Base-by-base conservation (phyloP, 140 eudicot species). In the Anethum foeniculum region DNA sequence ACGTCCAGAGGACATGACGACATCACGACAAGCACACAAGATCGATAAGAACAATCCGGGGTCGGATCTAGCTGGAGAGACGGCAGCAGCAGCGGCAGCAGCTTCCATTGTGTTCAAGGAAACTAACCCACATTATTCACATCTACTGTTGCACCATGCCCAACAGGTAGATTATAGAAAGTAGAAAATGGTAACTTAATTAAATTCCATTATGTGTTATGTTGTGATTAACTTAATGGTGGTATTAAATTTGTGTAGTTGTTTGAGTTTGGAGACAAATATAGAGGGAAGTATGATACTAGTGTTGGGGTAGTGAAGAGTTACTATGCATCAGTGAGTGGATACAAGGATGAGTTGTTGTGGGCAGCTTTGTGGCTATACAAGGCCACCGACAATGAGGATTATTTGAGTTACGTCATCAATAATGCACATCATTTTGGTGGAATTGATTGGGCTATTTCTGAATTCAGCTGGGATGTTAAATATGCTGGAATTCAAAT, bases 291-390 rank as follows among this genome's bases (percentile, higher is more conserved):
- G 7, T 67, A 67, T 67, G 73, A 67, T 15, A 32, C 3, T 7
- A 67, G 73, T 15, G 39, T 67, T 18, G 19, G 38, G 21, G 73
- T 27, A 15, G 73, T 32, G 38, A 67, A 67, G 39, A 67, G 39
- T 27, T 67, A 67, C 39, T 67, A 67, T 32, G 39, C 73, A 25
- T 67, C 73, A 67, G 73, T 67, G 38, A 67, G 73, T 67, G 73
- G 39, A 67, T 67, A 25, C 39, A 67, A 94, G 97, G 98, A 94
- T 86, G 98, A 94, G 77, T 84, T 94, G 84, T 84, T 94, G 73
- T 94, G 98, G 98, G 98, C 88, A 52, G 97, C 98, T 80, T 97
- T 96, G 36, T 94, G 98, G 97, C 69, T 94, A 79, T 94, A 92
- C 97, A 92, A 90, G 90, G 98, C 98, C 77, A 89, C 98, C 68